These are phyloP conservation scores for Ambrosia artemisiifolia DNA, from an alignment of 129 eudicot species.

Conservation along the genomic window DNA sequence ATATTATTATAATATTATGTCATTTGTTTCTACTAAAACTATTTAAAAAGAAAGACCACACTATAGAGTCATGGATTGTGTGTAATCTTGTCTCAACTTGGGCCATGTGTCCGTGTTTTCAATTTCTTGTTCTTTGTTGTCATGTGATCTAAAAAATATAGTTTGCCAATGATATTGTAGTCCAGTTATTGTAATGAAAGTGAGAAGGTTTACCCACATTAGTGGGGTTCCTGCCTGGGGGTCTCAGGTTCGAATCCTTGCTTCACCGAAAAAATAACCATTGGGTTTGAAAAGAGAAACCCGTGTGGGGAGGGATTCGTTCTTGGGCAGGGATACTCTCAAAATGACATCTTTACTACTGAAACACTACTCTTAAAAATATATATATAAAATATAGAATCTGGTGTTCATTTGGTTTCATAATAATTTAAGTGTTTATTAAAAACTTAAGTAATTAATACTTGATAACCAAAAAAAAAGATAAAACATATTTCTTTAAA, in stretches of 20 bases:
- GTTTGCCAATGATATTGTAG: too few relatives aligned
- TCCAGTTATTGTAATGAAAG: too few relatives aligned
- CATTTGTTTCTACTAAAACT: not conserved
- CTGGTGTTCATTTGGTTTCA: not conserved
- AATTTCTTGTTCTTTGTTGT: slow-evolving; percentile 53
- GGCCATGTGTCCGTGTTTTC: slow-evolving; percentile 26
- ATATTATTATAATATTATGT: slow-evolving; percentile 9
- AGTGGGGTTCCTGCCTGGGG: too few relatives aligned
- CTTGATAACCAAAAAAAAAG: not conserved
- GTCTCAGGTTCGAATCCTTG: too few relatives aligned
- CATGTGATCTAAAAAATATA: too few relatives aligned
- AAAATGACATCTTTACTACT: too few relatives aligned
- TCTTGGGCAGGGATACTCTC: too few relatives aligned
- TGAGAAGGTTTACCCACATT: too few relatives aligned
- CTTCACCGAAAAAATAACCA: too few relatives aligned
- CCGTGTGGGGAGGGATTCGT: too few relatives aligned
- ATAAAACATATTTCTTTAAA: not conserved
- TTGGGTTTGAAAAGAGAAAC: too few relatives aligned
- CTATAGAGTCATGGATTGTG: slow-evolving; percentile 15
- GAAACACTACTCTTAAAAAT: too few relatives aligned
- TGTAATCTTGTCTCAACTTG: slow-evolving; percentile 39
- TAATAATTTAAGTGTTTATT: not conserved
- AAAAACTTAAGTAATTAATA: not conserved
- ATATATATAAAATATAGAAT: not conserved
- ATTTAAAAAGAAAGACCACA: slow-evolving; percentile 10